These are phyloP conservation scores for Sporothrix luriei DNA, from an alignment of 2,329 filamentous ascomycete genomes.

Conservation along the genomic window DNA sequence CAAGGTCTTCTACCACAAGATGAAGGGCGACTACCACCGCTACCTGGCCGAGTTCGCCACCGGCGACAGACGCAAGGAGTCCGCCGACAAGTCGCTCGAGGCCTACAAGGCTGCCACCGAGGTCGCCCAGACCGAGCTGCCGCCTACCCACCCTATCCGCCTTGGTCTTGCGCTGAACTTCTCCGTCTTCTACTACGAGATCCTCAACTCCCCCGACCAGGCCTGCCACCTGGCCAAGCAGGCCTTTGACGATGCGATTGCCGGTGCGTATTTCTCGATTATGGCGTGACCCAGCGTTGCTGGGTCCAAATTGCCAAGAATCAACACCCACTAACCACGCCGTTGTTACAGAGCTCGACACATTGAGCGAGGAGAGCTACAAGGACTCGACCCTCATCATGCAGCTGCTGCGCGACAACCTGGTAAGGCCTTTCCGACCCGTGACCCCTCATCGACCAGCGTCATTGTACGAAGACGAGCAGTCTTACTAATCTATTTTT, in stretches of 20 bases:
- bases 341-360: conserved; percentile 73
- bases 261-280: conserved; percentile 48
- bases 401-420: conserved; percentile 97
- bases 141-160: conserved; percentile 89
- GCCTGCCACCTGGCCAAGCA: conserved; percentile 98
- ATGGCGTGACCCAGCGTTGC: background rate
- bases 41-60: conserved; percentile 96
- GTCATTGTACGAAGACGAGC: background rate
- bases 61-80: conserved; percentile 92
- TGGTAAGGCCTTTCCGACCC: conserved; percentile 46
- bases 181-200: conserved; percentile 64
- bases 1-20: conserved; percentile 99
- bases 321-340: background rate
- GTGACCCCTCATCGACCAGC: background rate
- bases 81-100: conserved; percentile 91
- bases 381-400: conserved; percentile 99
- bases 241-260: conserved; percentile 94
- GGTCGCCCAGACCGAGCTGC: conserved; percentile 84
- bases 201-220: conserved; percentile 96
- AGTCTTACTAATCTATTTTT: too few relatives aligned
- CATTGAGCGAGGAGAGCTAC: conserved; percentile 96
- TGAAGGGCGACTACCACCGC: conserved; percentile 99
- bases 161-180: conserved; percentile 84
- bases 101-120: conserved; percentile 98
- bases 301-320: background rate